Conservation (phyloP, 805 yeast species). For the Pichia cephalocereana region DNA sequence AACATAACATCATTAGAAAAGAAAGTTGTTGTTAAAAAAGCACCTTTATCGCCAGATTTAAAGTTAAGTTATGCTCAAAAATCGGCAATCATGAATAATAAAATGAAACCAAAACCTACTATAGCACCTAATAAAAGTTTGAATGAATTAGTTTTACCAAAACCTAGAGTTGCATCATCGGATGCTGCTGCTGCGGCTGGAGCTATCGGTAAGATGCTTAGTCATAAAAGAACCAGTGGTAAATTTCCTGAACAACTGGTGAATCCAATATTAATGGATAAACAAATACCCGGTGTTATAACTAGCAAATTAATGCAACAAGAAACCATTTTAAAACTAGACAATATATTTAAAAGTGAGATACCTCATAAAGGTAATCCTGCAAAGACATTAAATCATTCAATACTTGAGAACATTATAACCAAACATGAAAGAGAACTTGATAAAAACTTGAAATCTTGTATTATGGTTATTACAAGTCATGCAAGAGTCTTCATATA, state of each 20-base stretch:
- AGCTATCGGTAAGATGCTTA: constrained; percentile 25
- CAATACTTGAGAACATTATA: constrained; percentile 22
- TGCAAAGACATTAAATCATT: constrained; percentile 25
- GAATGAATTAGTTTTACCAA: constrained; percentile 13
- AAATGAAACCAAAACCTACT: neutral
- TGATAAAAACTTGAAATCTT: constrained; percentile 24
- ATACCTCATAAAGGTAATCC: constrained; percentile 22
- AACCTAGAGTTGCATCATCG: constrained; percentile 20
- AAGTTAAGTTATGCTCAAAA: neutral
- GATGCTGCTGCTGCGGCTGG: constrained; percentile 29
- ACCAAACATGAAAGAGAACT: constrained; percentile 22
- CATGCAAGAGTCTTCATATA: constrained; percentile 27
- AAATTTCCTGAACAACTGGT: constrained; percentile 18
- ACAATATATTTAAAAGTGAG: constrained; percentile 27
- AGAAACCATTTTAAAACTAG: constrained; percentile 27
- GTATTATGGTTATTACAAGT: constrained; percentile 28
- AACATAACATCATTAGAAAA: no score
- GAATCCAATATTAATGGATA: constrained; percentile 26
- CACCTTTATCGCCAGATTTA: neutral
- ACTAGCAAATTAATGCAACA: constrained; percentile 21
- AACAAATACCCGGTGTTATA: constrained; percentile 23
- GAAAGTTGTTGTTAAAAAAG: no score
- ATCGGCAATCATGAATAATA: neutral
- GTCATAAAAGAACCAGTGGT: constrained; percentile 17
- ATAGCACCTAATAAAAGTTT: neutral